These are phyloP conservation scores for Verticillium zaregamsianum DNA, from an alignment of 2,329 filamentous ascomycete species.

Conservation along the genomic window DNA sequence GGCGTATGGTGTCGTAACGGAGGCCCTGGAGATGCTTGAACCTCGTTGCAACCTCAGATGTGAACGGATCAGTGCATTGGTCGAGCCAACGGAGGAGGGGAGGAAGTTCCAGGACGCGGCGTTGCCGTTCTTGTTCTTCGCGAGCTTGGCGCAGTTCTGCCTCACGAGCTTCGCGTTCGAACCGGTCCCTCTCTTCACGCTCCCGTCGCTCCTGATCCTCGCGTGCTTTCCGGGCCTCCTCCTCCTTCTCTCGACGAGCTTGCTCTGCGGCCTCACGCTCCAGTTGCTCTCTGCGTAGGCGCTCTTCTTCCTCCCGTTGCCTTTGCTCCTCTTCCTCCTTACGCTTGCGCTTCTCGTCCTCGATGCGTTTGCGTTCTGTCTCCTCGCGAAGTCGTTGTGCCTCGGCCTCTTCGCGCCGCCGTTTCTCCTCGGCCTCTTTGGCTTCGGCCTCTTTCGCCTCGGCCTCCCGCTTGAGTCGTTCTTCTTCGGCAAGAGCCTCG, in stretches of 20 bases:
- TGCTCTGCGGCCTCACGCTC: conserved; percentile 45
- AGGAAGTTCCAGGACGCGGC: conserved; percentile 53
- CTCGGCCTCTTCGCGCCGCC: conserved; percentile 12
- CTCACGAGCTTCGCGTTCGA: conserved; percentile 44
- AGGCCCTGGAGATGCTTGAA: conserved; percentile 57
- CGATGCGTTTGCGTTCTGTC: conserved; percentile 29
- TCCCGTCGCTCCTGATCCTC: conserved; percentile 41
- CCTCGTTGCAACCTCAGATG: conserved; percentile 43
- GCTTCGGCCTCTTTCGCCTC: conserved; percentile 13
- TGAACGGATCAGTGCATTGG: conserved; percentile 45
- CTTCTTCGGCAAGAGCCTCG: neutral
- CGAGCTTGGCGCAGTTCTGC: conserved; percentile 46
- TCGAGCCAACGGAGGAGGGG: conserved; percentile 60
- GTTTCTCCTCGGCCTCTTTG: conserved; percentile 21
- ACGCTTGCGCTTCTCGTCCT: conserved; percentile 33
- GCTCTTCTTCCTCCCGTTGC: conserved; percentile 42
- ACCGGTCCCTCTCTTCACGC: conserved; percentile 40
- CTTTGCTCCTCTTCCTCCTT: conserved; percentile 31
- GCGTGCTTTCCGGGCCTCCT: conserved; percentile 46
- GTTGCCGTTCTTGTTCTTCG: conserved; percentile 48
- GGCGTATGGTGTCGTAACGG: conserved; percentile 59
- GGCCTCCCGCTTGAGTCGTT: conserved; percentile 10
- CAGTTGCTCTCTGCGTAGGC: conserved; percentile 36
- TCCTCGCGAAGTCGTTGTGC: conserved; percentile 16
- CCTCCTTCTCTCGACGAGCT: conserved; percentile 45